Base-by-base conservation (phyloP, 352 stramenopile genomes). In the Phytophthora brassicae region DNA sequence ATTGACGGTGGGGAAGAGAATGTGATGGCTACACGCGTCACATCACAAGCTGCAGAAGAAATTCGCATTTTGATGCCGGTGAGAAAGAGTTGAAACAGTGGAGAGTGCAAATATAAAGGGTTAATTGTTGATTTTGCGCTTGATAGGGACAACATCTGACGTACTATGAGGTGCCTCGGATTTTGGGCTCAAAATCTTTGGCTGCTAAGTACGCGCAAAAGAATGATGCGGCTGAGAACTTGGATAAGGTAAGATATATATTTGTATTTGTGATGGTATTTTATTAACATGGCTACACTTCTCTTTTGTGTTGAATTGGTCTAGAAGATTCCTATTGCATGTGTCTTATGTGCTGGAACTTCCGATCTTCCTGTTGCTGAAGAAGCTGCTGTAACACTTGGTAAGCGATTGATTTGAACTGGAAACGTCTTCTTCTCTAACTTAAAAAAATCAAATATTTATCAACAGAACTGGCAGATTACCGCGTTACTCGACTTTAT, bases 331-430 rank as follows among this genome's bases (percentile, higher is more conserved):
- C 54, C 63, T 12, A 53, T 65, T 46, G 78, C 88, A 2, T 90
- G 86, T 51, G 91, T 99, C 1, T 80, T 98, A 26, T 98, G 91
- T 31, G 97, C 96, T 1, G 97, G 97, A 2, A 99, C 96, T 9
- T 99, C 97, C 0, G 97, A 99, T 64, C 72, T 99, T 16, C 80
- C 92, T 5, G 88, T 99, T 8, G 95, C 95, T 2, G 97, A 99
- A 77, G 97, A 99, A 89, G 95, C 94, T 12, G 96, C 92, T 31
- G 72, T 98, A 22, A 97, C 94, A 9, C 77, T 98, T 20, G 81
- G 86, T 94, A 56, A 46, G 22, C n/a, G n/a, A n/a, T n/a, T n/a
- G n/a, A n/a, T n/a, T n/a, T n/a, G n/a, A n/a, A n/a, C n/a, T n/a
- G n/a, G n/a, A n/a, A n/a, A n/a, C n/a, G n/a, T n/a, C 14, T 62